These are phyloP conservation scores for Cladosporium velox DNA, from an alignment of 2,329 filamentous ascomycete species.

Conservation along the genomic window DNA sequence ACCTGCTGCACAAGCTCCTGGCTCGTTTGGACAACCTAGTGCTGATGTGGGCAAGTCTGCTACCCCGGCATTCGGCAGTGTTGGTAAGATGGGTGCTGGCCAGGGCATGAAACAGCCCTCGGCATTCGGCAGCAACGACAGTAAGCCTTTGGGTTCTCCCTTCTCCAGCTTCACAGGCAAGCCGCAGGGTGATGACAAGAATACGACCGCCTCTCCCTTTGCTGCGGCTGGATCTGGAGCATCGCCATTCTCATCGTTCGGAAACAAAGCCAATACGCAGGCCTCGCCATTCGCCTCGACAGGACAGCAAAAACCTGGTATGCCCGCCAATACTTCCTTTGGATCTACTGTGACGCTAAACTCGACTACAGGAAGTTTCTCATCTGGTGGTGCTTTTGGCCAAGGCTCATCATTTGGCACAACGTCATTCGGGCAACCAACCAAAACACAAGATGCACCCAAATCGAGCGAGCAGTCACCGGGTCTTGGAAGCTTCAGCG, in stretches of 20 bases:
- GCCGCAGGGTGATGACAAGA: constrained; percentile 22
- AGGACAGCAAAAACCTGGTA: constrained; percentile 22
- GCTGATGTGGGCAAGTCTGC: constrained; percentile 4
- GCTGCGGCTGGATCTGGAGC: constrained; percentile 10
- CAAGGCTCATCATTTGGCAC: constrained; percentile 33
- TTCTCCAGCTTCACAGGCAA: constrained; percentile 37
- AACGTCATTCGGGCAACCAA: constrained; percentile 34
- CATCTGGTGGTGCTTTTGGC: constrained; percentile 37
- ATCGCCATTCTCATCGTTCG: constrained; percentile 6
- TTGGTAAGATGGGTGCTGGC: constrained; percentile 5
- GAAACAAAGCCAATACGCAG: constrained; percentile 22
- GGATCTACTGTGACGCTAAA: constrained; percentile 46
- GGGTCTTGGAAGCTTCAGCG: constrained; percentile 40
- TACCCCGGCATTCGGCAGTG: constrained; percentile 20
- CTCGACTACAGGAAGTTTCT: constrained; percentile 34
- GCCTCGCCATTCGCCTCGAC: constrained; percentile 28
- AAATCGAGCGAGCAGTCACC: constrained; percentile 21
- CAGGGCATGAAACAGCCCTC: constrained; percentile 25
- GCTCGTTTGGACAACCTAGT: constrained; percentile 30
- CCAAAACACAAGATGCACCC: constrained; percentile 32
- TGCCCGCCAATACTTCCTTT: constrained; percentile 30
- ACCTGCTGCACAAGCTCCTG: constrained; percentile 34
- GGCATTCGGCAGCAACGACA: constrained; percentile 29
- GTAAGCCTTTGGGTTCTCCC: constrained; percentile 28
- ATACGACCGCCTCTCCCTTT: constrained; percentile 22